phyloP scores from a whole-genome alignment of 805 yeast genomes.

The Saturnispora silvae region DNA sequence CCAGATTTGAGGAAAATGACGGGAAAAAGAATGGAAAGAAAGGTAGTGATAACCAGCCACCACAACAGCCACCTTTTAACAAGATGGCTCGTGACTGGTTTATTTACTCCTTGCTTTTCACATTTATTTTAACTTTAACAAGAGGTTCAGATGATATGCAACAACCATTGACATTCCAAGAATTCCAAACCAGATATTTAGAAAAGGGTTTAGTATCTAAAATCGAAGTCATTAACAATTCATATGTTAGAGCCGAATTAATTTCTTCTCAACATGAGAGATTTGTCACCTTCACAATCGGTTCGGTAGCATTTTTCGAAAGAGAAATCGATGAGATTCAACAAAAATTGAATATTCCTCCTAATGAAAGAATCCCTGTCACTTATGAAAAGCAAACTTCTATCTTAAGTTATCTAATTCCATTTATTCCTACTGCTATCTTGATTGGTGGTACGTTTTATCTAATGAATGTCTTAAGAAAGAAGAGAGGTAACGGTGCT shows the following conservation, averaged over 20 bases:
- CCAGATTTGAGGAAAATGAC: slow-evolving; percentile 5
- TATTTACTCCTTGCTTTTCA: slow-evolving; percentile 18
- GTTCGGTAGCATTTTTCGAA: slow-evolving; percentile 84
- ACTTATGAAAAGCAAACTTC: slow-evolving; percentile 66
- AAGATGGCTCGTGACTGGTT: slow-evolving; percentile 17
- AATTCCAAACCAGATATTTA: slow-evolving; percentile 65
- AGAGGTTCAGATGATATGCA: slow-evolving; percentile 12
- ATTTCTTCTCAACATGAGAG: slow-evolving; percentile 21
- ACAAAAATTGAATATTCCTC: slow-evolving; percentile 51
- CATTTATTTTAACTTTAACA: slow-evolving; percentile 15
- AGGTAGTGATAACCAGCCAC: slow-evolving; percentile 7
- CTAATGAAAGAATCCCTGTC: slow-evolving; percentile 67
- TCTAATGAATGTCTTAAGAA: slow-evolving; percentile 29
- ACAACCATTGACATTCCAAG: slow-evolving; percentile 74
- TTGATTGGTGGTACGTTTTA: slow-evolving; percentile 84
- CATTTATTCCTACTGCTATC: slow-evolving; percentile 79
- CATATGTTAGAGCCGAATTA: slow-evolving; percentile 56
- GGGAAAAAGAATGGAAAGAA: slow-evolving; percentile 1
- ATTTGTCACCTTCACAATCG: slow-evolving; percentile 58
- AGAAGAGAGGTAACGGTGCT: slow-evolving; percentile 35
- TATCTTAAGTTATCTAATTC: slow-evolving; percentile 49
- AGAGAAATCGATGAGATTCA: slow-evolving; percentile 67
- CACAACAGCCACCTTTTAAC: slow-evolving; percentile 10
- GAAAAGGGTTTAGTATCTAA: slow-evolving; percentile 69
- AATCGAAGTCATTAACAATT: slow-evolving; percentile 67